A percentile compares a stretch with the other conserved stretches of the same genome.
Evolutionary conservation across 306 rosid genomes (phyloP).

Genomic region (Lithocarpus polystachyus): DNA sequence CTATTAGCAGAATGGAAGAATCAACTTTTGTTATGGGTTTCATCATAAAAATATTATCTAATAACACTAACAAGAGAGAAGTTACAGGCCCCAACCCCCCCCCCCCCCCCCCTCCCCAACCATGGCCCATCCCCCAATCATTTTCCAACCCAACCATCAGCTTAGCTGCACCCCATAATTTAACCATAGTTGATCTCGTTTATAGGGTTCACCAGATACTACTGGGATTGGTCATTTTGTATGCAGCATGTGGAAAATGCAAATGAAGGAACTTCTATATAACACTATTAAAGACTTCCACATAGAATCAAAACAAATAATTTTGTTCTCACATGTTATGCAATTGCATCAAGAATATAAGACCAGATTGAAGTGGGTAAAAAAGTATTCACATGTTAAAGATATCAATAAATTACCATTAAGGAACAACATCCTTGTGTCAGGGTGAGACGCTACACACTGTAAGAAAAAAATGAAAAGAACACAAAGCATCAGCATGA

Average conservation of each 20-base stretch:
- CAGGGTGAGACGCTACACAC: conserved; percentile 89
- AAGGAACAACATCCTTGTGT: conserved; percentile 73
- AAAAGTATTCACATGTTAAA: conserved; percentile 20
- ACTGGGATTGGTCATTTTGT: background rate
- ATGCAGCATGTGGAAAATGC: background rate
- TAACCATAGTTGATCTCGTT: background rate
- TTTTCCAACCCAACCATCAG: background rate
- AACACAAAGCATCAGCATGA: conserved; percentile 19
- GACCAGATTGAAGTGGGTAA: background rate
- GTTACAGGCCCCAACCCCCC: background rate
- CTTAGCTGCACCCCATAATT: background rate
- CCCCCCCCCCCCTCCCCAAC: background rate
- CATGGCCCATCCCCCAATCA: background rate
- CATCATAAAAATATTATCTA: background rate
- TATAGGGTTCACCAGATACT: background rate
- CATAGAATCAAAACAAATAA: background rate
- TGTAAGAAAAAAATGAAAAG: conserved; percentile 28
- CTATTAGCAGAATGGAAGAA: background rate
- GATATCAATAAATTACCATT: conserved; percentile 57
- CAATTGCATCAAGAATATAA: conserved; percentile 14
- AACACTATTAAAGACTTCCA: background rate
- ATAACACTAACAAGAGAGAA: background rate
- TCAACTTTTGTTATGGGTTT: background rate
- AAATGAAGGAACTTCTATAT: background rate
- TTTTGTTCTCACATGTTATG: background rate